phyloP scores from a whole-genome alignment of 768 basidiomycete genomes.

The Podaxis mareebaensis region DNA sequence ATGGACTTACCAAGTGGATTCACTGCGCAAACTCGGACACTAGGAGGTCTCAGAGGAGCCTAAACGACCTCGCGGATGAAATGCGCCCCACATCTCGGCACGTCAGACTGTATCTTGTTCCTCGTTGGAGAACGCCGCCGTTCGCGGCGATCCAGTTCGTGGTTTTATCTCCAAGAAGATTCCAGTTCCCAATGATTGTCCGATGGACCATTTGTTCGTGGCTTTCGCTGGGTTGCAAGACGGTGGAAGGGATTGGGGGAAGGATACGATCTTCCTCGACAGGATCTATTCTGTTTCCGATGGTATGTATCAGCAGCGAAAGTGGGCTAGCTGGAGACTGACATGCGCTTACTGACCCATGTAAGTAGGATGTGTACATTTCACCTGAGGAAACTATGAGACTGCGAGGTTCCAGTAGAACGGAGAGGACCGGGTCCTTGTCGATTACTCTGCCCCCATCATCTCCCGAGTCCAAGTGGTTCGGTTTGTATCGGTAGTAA shows the following conservation, averaged over 20 bases:
- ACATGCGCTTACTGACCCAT: slow-evolving; percentile 53
- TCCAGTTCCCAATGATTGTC: slow-evolving; percentile 56
- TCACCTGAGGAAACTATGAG: slow-evolving; percentile 71
- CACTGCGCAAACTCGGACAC: neutral
- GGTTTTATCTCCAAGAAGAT: slow-evolving; percentile 43
- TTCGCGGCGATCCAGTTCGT: slow-evolving; percentile 38
- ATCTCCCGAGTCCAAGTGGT: slow-evolving; percentile 21
- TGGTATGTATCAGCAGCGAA: slow-evolving; percentile 11
- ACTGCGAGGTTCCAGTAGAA: slow-evolving; percentile 85
- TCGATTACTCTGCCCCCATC: slow-evolving; percentile 57
- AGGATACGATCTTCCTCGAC: slow-evolving; percentile 49
- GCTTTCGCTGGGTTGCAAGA: slow-evolving; percentile 24
- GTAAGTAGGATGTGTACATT: slow-evolving; percentile 74
- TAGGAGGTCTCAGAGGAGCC: slow-evolving; percentile 22
- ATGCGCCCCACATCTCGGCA: slow-evolving; percentile 82
- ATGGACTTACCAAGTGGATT: slow-evolving; percentile 1
- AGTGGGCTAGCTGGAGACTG: neutral
- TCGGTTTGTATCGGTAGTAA: slow-evolving; percentile 66
- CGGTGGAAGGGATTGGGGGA: slow-evolving; percentile 21
- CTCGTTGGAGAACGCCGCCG: slow-evolving; percentile 58
- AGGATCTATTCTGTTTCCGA: slow-evolving; percentile 54
- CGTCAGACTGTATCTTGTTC: slow-evolving; percentile 77
- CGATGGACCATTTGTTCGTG: neutral
- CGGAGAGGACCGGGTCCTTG: slow-evolving; percentile 61
- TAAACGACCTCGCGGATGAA: slow-evolving; percentile 30